A percentile compares a stretch with the other conserved stretches of the same genome.
phyloP scores from a whole-genome alignment of 1,284 basidiomycete genomes.

The Austropuccinia psidii region DNA sequence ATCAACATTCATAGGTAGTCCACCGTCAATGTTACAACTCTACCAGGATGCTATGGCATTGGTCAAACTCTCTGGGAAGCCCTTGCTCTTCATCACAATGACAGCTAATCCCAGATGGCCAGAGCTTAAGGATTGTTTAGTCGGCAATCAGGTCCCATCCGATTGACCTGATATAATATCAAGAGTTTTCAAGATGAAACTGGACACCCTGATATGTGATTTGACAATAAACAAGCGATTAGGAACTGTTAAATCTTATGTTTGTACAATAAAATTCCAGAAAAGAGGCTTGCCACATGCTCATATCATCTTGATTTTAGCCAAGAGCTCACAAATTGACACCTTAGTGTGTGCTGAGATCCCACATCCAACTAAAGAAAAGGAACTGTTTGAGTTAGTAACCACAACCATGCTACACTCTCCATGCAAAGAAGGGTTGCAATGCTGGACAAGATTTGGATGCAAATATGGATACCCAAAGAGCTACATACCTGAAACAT shows the following conservation, averaged over 20 bases:
- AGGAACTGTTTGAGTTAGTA: too few species aligned
- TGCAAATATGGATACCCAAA: conserved; percentile 44
- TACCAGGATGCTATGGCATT: conserved; percentile 49
- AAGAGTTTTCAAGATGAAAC: conserved; percentile 52
- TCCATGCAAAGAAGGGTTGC: conserved; percentile 47
- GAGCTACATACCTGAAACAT: too few species aligned
- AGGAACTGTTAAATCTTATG: not conserved
- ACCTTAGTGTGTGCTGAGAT: too few species aligned
- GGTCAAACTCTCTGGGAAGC: conserved; percentile 44
- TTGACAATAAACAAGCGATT: conserved; percentile 44
- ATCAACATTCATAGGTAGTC: conserved; percentile 48
- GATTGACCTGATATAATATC: conserved; percentile 54
- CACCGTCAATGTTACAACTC: conserved; percentile 47
- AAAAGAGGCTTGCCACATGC: not conserved
- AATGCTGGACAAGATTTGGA: conserved; percentile 47
- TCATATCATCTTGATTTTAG: not conserved
- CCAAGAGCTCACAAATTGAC: conserved; percentile 30
- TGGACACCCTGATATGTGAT: conserved; percentile 48
- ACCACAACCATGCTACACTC: conserved; percentile 46
- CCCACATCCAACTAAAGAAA: too few species aligned
- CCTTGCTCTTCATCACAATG: conserved; percentile 50
- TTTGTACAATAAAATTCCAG: conserved; percentile 43
- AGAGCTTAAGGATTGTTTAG: conserved; percentile 48
- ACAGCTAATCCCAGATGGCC: conserved; percentile 49
- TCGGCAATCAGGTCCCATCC: conserved; percentile 49